Evolutionary conservation across 805 yeast genomes (phyloP).

Genomic region (Yarrowia sp.): DNA sequence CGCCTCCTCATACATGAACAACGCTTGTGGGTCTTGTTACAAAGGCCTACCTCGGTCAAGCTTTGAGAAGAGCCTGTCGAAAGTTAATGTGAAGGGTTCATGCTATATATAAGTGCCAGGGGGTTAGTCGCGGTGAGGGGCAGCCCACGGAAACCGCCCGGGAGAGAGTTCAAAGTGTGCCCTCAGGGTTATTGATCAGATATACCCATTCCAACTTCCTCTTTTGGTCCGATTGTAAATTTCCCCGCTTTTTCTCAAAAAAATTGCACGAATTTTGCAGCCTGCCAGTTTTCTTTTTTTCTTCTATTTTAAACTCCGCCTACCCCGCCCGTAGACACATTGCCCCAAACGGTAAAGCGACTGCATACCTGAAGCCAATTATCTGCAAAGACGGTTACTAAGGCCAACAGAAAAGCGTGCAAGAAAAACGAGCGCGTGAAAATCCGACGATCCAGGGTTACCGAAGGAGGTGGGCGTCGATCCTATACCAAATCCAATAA

Average conservation of each 20-base stretch:
- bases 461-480: background rate
- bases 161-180: background rate
- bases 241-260: background rate
- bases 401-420: background rate
- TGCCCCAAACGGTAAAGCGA: background rate
- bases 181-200: background rate
- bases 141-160: background rate
- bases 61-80: background rate
- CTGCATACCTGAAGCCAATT: background rate
- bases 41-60: constrained; percentile 16
- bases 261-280: background rate
- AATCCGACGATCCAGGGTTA: constrained; percentile 9
- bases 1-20: background rate
- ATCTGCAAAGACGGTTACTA: background rate
- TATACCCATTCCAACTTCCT: background rate
- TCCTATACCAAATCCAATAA: background rate
- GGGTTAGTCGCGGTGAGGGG: background rate
- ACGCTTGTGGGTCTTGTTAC: background rate
- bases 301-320: background rate
- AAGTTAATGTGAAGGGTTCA: background rate
- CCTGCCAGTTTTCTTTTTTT: no score
- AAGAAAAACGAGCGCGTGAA: constrained; percentile 1
- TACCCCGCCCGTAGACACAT: constrained; percentile 16
- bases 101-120: constrained; percentile 2
- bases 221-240: background rate